Conservation (phyloP, 2,329 filamentous ascomycete genomes). For the Remersonia thermophila region DNA sequence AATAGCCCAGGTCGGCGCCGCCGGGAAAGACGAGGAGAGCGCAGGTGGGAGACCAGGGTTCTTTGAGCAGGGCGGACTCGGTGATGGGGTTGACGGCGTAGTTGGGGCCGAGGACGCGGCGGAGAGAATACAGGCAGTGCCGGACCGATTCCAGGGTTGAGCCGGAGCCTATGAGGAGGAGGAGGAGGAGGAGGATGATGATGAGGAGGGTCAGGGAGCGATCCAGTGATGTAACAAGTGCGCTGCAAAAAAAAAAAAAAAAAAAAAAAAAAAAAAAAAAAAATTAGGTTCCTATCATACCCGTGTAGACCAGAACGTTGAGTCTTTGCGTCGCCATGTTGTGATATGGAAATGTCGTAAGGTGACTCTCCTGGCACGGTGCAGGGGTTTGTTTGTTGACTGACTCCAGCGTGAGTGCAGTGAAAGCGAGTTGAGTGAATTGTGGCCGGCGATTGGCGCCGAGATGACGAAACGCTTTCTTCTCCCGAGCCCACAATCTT, state of each 20-base stretch:
- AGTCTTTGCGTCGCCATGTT: conserved; percentile 32
- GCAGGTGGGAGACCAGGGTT: conserved; percentile 82
- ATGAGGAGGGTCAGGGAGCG: too few species aligned
- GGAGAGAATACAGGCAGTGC: conserved; percentile 77
- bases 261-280: too few species aligned
- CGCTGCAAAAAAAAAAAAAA: too few species aligned
- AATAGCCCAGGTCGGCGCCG: conserved; percentile 88
- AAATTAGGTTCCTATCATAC: conserved; percentile 31
- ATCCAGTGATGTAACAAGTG: too few species aligned
- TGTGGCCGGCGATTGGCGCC: conserved; percentile 1
- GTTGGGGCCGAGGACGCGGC: conserved; percentile 72
- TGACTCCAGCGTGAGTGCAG: not conserved
- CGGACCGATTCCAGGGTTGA: conserved; percentile 79
- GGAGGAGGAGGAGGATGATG: too few species aligned
- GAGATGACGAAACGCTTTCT: not conserved
- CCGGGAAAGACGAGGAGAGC: conserved; percentile 85
- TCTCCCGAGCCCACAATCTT: too few species aligned
- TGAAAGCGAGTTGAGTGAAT: conserved; percentile 1
- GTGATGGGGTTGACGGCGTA: conserved; percentile 86
- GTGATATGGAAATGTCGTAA: too few species aligned
- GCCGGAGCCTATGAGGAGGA: conserved; percentile 56
- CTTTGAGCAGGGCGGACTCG: conserved; percentile 67
- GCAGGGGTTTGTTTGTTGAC: conserved; percentile 8
- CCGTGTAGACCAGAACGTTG: conserved; percentile 89
- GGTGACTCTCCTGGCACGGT: not conserved